Percentiles rank a stretch among this genome's conserved stretches.
Conservation (phyloP, 345 rosid species). For the Sisymbrium altissimum region DNA sequence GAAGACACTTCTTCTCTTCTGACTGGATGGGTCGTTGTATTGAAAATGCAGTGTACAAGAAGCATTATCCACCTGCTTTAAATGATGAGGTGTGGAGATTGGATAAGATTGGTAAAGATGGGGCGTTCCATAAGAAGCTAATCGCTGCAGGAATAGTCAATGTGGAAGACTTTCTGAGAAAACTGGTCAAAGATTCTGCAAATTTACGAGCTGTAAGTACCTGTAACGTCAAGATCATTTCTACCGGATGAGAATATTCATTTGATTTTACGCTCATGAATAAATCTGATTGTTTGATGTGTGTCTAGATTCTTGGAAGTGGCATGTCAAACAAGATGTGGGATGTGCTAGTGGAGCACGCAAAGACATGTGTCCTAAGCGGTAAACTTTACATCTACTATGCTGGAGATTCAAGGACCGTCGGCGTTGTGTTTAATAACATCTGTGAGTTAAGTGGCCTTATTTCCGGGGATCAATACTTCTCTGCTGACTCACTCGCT, state of each 20-base stretch:
- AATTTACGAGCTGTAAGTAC: conserved; percentile 70
- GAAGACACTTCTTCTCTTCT: neutral
- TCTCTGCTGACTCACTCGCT: conserved; percentile 66
- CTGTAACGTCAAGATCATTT: conserved; percentile 3
- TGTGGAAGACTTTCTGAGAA: conserved; percentile 78
- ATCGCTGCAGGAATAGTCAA: conserved; percentile 40
- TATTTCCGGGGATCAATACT: conserved; percentile 72
- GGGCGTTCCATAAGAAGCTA: conserved; percentile 86
- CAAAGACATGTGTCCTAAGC: conserved; percentile 82
- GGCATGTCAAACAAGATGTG: conserved; percentile 99
- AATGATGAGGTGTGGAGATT: conserved; percentile 87
- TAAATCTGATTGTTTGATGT: conserved; percentile 17
- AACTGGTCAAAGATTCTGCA: conserved; percentile 55
- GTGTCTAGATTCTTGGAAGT: conserved; percentile 72
- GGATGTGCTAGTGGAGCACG: conserved; percentile 88
- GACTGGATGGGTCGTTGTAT: neutral
- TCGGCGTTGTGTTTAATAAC: conserved; percentile 70
- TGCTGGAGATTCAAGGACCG: conserved; percentile 65
- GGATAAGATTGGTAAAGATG: conserved; percentile 97
- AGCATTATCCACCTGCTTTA: conserved; percentile 87
- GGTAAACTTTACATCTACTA: conserved; percentile 72
- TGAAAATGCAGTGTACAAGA: conserved; percentile 69
- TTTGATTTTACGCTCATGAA: conserved; percentile 8
- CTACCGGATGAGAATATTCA: neutral
- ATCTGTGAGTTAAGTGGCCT: conserved; percentile 76